Base-by-base conservation (phyloP, 495 filamentous ascomycete species). In the Cairneyella variabilis region DNA sequence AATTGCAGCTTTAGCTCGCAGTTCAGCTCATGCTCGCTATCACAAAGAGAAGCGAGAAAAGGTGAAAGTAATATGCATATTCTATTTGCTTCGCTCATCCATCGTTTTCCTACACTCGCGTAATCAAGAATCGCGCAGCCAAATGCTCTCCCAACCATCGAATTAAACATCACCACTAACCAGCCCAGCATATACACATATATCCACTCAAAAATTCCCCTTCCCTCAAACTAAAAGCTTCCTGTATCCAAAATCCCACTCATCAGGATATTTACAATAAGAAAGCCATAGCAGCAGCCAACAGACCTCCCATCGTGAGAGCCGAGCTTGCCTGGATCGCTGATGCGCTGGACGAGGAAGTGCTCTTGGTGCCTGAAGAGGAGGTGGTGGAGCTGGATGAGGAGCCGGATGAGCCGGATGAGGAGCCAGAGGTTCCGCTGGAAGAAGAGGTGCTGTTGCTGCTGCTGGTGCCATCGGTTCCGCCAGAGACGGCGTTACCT, bases 401-500 rank as follows among this genome's bases (percentile, higher is more conserved):
- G 18, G 28, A 11, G 20, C 18, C 8, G n/a, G 43, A 26, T 7
- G 40, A 22, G 39, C 58, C 22, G 48, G 41, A 46, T 26, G 21
- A 34, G 52, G 21, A n/a, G 37, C 48, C 20, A 42, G 46, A 39
- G 45, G 34, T 34, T 23, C 41, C 50, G 34, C 48, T 34, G 12
- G 27, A 39, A 62, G 59, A 42, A 8, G 25, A 20, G 41, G 23
- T 41, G 28, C 30, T 37, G 17, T 14, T 20, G 38, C 42, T 47
- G 27, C 26, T 23, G 18, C 17, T 23, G 11, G 20, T 17, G n/a
- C 17, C 16, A 17, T 20, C 11, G 6, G 47, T 28, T 38, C 57
- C 25, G 52, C 54, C 3, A 54, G 65, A 22, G 41, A 42, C 41
- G 48, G 54, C 20, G 12, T 51, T 28, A 50, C 69, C 36, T 10